Base-by-base conservation (phyloP, 257 asterid genomes). In the Buddleja alternifolia region DNA sequence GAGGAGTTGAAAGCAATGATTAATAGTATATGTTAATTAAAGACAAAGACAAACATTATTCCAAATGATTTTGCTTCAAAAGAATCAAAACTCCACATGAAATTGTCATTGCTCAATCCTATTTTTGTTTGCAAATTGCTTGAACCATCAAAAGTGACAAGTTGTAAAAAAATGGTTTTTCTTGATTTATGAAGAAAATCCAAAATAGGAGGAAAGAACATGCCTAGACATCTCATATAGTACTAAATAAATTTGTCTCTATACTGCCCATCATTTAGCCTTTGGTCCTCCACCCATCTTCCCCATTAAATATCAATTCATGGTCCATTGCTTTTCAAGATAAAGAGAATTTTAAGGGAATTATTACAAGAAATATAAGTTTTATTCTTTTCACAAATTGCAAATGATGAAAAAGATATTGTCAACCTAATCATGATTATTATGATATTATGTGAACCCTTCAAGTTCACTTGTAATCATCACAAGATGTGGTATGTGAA, bases 21-120 rank as follows among this genome's bases (percentile, higher is more conserved):
- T 51, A 44, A 55, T 42, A 34, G 47, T 53, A 47, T 10, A 71
- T 60, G 32, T 52, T 25, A 32, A 52, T n/a, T n/a, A n/a, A 48
- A 34, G 72, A 36, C 39, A 41, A 34, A 65, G 67, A 66, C 73
- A 74, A 60, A 55, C 68, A 56, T 60, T 69, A 78, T 59, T 69
- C 59, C 76, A 66, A 70, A 70, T 74, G 73, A 74, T 66, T 66
- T 78, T 39, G 69, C 41, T 56, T 58, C 42, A 60, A 51, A 54
- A 40, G 39, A 72, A 47, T 47, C 62, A 60, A 71, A 50, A 48
- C 67, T 71, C 66, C 74, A 78, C 80, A 66, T 74, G 73, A 60
- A 46, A 74, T 46, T 66, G 66, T 53, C 60, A 71, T 60, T 52
- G 42, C 15, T 37, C 34, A 32, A 65, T 51, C 61, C 46, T 54